Base-by-base conservation (phyloP, 495 filamentous ascomycete genomes). In the Neurospora tetraspora region DNA sequence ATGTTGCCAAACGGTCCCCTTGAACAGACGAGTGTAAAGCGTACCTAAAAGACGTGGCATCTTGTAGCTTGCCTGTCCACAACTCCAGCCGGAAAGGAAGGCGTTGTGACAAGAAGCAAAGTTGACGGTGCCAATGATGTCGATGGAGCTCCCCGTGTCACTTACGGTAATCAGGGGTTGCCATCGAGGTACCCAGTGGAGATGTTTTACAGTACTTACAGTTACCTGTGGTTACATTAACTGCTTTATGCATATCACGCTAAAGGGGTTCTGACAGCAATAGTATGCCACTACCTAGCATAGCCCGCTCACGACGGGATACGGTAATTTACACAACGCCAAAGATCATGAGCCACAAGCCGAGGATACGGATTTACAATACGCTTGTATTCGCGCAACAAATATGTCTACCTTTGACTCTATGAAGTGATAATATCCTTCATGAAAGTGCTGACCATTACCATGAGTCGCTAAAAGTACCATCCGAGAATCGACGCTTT, bases 1-100 rank as follows among this genome's bases (percentile, higher is more conserved):
- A 12, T 34, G 31, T 18, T n/a, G 6, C 1, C n/a, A n/a, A n/a
- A n/a, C n/a, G n/a, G n/a, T n/a, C n/a, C n/a, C n/a, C n/a, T n/a
- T n/a, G n/a, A n/a, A n/a, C n/a, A n/a, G n/a, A n/a, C n/a, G n/a
- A n/a, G n/a, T n/a, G n/a, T n/a, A n/a, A n/a, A n/a, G n/a, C n/a
- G n/a, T n/a, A n/a, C n/a, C 72, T 71, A 81, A 39, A 47, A 81
- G 72, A 76, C 80, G 77, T 74, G 80, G 78, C 80, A 81, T 81
- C 72, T 74, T 80, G 70, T 70, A 65, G 27, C 53, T 65, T 36
- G 53, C 53, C 27, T 65, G 14, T 45, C 70, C 31, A 68, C 42
- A 38, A 68, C 69, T 39, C 39, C 69, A 53, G 42, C 70, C 53
- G 31, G 31, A 65, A 65, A 65, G 53, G 53, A 65, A 65, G 53